Conservation (phyloP, 129 eudicot species). For the Chrysanthemum seticuspe region DNA sequence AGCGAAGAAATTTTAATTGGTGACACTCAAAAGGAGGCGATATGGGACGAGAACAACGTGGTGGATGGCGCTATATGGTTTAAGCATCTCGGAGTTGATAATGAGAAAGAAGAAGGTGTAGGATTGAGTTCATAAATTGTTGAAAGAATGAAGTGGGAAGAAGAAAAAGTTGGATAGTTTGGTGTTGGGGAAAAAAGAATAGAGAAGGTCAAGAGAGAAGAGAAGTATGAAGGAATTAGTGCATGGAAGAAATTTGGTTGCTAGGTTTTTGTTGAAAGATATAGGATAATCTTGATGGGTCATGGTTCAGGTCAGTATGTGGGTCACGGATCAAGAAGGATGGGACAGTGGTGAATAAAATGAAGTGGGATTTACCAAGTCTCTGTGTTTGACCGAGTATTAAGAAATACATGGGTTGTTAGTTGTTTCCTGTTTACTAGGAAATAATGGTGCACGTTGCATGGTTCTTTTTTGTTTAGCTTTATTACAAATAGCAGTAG, state of each 20-base stretch:
- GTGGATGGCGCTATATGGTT: slow-evolving; percentile 36
- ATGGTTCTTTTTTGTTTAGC: too few relatives aligned
- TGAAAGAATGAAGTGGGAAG: slow-evolving; percentile 66
- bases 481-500: too few relatives aligned
- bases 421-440: too few relatives aligned
- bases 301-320: too few relatives aligned
- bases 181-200: slow-evolving; percentile 37
- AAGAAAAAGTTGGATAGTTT: slow-evolving; percentile 67
- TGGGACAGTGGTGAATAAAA: too few relatives aligned
- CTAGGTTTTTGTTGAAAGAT: slow-evolving; percentile 72
- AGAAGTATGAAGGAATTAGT: slow-evolving; percentile 38
- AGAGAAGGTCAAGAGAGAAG: slow-evolving; percentile 41
- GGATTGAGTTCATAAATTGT: slow-evolving; percentile 48
- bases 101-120: slow-evolving; percentile 32
- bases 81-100: slow-evolving; percentile 2
- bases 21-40: slow-evolving; percentile 45
- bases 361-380: too few relatives aligned
- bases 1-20: slow-evolving; percentile 38
- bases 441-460: too few relatives aligned
- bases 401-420: too few relatives aligned
- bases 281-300: too few relatives aligned
- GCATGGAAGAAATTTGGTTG: slow-evolving; percentile 57
- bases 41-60: slow-evolving; percentile 37
- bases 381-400: too few relatives aligned
- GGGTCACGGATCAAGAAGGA: too few relatives aligned